Conservation (phyloP, 106 monocot species). For the Posidonia australis region DNA sequence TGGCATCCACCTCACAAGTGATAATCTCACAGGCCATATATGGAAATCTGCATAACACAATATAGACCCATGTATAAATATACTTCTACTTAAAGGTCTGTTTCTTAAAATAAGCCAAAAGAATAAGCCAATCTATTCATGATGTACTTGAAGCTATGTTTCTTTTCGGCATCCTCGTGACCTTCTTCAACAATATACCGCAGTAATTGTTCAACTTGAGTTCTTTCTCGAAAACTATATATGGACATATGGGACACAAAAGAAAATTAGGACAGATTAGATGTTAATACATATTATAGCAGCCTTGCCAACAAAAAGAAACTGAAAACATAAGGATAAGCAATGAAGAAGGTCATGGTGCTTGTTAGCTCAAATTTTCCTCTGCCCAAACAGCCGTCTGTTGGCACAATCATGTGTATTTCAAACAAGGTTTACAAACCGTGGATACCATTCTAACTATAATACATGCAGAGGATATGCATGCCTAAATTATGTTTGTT, state of each 20-base stretch:
- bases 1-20: conserved; percentile 66
- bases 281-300: neutral
- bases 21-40: conserved; percentile 81
- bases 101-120: neutral
- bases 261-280: neutral
- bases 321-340: too few relatives aligned
- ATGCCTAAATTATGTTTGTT: too few relatives aligned
- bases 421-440: too few relatives aligned
- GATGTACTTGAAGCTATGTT: conserved; percentile 36
- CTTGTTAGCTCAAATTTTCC: too few relatives aligned
- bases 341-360: too few relatives aligned
- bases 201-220: conserved; percentile 46
- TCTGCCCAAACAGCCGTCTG: too few relatives aligned
- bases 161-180: conserved; percentile 41
- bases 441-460: too few relatives aligned
- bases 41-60: conserved; percentile 43
- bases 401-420: too few relatives aligned
- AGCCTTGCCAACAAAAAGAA: too few relatives aligned
- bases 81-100: too few relatives aligned
- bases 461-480: too few relatives aligned
- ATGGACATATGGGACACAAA: neutral
- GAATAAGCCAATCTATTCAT: neutral
- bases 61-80: neutral
- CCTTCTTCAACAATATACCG: conserved; percentile 43
- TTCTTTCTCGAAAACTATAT: conserved; percentile 39